Base-by-base conservation (phyloP, 192 early-diverging fungal species). In the Coemansia sp. region DNA sequence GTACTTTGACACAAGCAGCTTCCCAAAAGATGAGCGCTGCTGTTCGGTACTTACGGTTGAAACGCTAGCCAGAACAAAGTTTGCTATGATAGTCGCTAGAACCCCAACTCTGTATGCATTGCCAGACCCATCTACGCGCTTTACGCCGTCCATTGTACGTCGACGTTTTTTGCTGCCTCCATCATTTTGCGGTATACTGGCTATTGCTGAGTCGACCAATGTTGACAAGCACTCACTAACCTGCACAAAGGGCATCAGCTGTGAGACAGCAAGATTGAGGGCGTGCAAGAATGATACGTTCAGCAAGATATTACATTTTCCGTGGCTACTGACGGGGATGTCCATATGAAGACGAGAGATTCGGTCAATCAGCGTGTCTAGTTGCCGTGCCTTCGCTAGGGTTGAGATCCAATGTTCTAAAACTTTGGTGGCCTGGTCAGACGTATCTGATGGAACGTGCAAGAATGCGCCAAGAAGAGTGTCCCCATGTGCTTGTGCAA, bases 201-300 rank as follows among this genome's bases (percentile, higher is more conserved):
- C 32, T 60, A 56, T 58, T 19, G 72, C 49, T 9, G 56, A 53
- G 26, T 68, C 74, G 10, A 56, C 62, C n/a, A 81, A 68, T 19
- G 45, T 32, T 0, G 45, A 23, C 16, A 76, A 45, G 21, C 70
- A 64, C 13, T 18, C 53, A 12, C 52, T 41, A 16, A 64, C 67
- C 54, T 77, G 81, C 7, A 56, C 67, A 75, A 71, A 74, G 18
- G 81, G 81, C 81, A 83, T 83, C 3, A 71, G 48, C 56, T 72
- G 75, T 26, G 72, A 57, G 3, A 81, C 69, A 16, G 74, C 70
- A 38, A 12, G 50, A 32, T 52, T 58, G 43, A 75, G 32, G 12
- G 49, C 44, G 8, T 50, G 54, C 60, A 73, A 47, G 57, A 76
- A 76, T 18, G 37, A 39, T 10, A 64, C 68, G 16, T 68, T 61